Evolutionary conservation across 108 stramenopile species (phyloP).

Genomic region (Hondaea fermentalgiana): DNA sequence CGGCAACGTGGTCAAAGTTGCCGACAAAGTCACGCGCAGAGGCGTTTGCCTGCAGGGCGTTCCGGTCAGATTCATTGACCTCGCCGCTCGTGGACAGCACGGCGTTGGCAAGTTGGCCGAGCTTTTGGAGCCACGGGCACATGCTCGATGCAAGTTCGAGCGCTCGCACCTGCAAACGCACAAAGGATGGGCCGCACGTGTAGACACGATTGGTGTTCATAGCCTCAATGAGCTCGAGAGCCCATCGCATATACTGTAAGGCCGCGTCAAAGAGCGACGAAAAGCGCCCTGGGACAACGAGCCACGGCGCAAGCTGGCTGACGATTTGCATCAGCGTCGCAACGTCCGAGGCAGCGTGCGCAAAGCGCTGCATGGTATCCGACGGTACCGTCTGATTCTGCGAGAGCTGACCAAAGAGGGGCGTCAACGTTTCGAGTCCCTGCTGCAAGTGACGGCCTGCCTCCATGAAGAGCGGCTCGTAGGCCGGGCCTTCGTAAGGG

Average conservation of each 20-base stretch:
- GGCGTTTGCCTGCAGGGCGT: neutral
- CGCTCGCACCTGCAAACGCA: neutral
- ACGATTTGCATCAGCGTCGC: neutral
- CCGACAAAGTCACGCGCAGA: neutral
- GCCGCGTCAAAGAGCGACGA: neutral
- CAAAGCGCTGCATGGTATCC: neutral
- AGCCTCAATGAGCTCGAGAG: neutral
- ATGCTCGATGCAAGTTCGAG: neutral
- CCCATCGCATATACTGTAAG: neutral
- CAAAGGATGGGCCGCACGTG: neutral
- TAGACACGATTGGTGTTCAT: neutral
- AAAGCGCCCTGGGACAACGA: neutral
- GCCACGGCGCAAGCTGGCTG: neutral
- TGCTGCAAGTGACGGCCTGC: neutral
- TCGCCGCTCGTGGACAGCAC: neutral
- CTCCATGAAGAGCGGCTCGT: neutral
- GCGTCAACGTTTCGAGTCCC: neutral
- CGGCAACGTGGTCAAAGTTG: neutral
- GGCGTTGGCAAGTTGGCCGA: neutral
- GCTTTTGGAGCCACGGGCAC: neutral
- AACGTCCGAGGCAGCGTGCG: neutral
- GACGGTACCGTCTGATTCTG: neutral
- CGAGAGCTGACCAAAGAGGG: neutral
- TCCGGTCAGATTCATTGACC: neutral
- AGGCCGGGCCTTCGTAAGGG: neutral